Evolutionary conservation across 768 basidiomycete genomes (phyloP), one percentile per base, ranked within the genome.

Genomic region (Suillus bovinus): DNA sequence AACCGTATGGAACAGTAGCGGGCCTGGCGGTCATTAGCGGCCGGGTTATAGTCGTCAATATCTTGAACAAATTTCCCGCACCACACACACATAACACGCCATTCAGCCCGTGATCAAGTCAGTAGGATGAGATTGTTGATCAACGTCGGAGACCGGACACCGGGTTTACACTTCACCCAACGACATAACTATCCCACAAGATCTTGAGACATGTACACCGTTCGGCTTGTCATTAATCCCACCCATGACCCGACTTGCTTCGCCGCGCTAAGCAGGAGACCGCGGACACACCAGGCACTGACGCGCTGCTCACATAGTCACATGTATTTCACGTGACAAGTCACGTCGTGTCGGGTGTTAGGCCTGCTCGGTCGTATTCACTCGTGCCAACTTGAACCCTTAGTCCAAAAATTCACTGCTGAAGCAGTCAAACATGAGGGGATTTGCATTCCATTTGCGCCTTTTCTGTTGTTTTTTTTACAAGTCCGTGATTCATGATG

Each of bases 381-480:
- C 34, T 34, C 34, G 8, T 1, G 33, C 34, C 34, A 34, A 34
- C 34, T 34, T n/a, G n/a, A n/a, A n/a, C 34, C 11, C 34, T 2
- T 10, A 36, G 36, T 36, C 17, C 39, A 39, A 39, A 39, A 67
- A 41, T 66, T 67, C 39, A 63, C 71, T 17, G 75, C 74, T 42
- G 78, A 80, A 24, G 74, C 80, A 20, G 67, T 79, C 38, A 77
- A 82, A 62, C 61, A 70, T 58, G 76, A 79, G 20, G 72, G 74
- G 79, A 84, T 62, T 65, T 78, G 20, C 78, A 79, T 9, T 70
- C 70, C 4, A 74, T 90, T 31, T 78, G 80, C 63, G 70, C 84
- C 54, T 16, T 42, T 47, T 80, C 84, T 5, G 78, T 78, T 58
- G 76, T 89, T 59, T 79, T 87, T 66, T n/a, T n/a, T n/a, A 74